These are phyloP conservation scores for Endoconidiophora laricicola DNA, from an alignment of 2,329 filamentous ascomycete species.

Conservation along the genomic window DNA sequence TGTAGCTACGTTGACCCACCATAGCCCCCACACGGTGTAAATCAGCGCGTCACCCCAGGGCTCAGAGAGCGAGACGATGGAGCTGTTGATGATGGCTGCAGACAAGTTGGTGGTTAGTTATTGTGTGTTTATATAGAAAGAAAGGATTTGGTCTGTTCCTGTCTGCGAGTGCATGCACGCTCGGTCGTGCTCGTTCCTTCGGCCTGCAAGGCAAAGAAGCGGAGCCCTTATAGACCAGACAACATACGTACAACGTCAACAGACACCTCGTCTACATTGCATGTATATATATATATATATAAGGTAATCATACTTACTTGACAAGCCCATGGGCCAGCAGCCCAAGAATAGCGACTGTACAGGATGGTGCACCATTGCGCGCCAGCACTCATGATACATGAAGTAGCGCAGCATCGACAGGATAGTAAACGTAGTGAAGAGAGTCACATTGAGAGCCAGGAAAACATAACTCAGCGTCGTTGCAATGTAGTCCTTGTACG, in stretches of 20 bases:
- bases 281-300: neutral
- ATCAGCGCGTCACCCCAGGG: constrained; percentile 42
- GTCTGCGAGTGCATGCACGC: too few species aligned
- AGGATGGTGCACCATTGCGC: constrained; percentile 49
- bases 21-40: constrained; percentile 38
- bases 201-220: too few species aligned
- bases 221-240: neutral
- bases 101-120: neutral
- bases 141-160: neutral
- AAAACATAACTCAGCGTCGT: constrained; percentile 42
- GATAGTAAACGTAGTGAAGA: constrained; percentile 38
- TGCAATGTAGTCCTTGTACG: constrained; percentile 40
- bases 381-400: constrained; percentile 49
- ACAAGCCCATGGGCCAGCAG: constrained; percentile 51
- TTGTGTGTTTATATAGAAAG: neutral
- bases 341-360: constrained; percentile 52
- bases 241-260: neutral
- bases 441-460: constrained; percentile 40
- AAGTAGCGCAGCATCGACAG: constrained; percentile 44
- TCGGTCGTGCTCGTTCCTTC: too few species aligned
- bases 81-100: constrained; percentile 45
- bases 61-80: constrained; percentile 39
- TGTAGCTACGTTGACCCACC: constrained; percentile 39
- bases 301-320: constrained; percentile 16
- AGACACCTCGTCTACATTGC: too few species aligned